Evolutionary conservation across 768 basidiomycete species (phyloP).

Genomic region (Termitomyces sp.): DNA sequence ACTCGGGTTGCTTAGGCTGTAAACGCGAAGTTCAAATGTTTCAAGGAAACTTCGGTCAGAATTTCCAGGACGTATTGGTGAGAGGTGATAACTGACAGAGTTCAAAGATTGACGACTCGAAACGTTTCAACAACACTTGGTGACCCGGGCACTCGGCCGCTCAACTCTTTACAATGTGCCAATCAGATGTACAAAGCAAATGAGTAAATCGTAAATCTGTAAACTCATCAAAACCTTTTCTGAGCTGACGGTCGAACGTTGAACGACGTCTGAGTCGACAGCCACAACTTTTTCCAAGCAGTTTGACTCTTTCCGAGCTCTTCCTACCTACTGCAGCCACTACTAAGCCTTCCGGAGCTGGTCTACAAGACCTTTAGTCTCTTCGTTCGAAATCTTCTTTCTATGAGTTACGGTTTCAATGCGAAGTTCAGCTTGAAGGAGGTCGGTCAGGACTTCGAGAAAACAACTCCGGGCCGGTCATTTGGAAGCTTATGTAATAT

Average conservation of each 20-base stretch:
- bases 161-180: not conserved
- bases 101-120: not conserved
- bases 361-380: no score
- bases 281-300: no score
- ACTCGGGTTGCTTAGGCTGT: slow-evolving; percentile 12
- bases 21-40: not conserved
- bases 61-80: not conserved
- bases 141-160: not conserved
- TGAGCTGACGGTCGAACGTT: no score
- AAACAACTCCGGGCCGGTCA: no score
- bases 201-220: not conserved
- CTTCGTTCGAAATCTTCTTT: no score
- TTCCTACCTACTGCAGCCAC: no score
- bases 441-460: no score
- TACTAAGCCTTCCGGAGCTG: no score
- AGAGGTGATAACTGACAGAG: not conserved
- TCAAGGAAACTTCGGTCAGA: not conserved
- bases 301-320: no score
- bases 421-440: no score
- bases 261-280: no score
- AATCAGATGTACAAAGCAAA: not conserved
- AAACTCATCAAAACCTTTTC: not conserved
- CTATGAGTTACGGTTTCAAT: no score
- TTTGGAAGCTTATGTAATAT: not conserved
- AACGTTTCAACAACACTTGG: not conserved